Conservation (phyloP, 371 early-diverging fungal species). For the Mortierella sp. region DNA sequence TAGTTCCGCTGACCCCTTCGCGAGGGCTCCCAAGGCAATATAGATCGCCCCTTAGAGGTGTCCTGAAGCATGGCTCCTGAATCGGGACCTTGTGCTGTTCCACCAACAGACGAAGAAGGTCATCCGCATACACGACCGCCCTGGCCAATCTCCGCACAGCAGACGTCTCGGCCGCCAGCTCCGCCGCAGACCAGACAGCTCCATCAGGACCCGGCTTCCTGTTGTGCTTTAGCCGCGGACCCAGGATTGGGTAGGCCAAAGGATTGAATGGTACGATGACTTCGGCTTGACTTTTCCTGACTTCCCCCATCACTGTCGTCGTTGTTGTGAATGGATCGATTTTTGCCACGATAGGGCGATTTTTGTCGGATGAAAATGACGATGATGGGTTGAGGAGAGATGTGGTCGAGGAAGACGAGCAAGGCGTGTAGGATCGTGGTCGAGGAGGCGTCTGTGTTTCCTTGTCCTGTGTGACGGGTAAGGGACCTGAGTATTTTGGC, state of each 20-base stretch:
- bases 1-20: background rate
- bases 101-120: background rate
- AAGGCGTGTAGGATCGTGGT: background rate
- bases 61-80: conserved; percentile 1
- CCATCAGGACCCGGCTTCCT: conserved; percentile 5
- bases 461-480: background rate
- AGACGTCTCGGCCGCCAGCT: conserved; percentile 3
- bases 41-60: background rate
- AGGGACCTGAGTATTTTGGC: no score
- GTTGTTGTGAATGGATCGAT: background rate
- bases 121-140: background rate
- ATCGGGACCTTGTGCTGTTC: background rate
- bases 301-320: no score
- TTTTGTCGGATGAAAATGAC: no score
- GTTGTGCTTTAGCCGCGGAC: background rate
- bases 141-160: background rate
- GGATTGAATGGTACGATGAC: background rate
- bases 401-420: background rate
- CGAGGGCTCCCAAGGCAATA: background rate
- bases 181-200: background rate
- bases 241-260: background rate
- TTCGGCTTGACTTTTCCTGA: background rate
- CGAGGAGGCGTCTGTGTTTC: background rate
- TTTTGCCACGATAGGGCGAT: background rate
- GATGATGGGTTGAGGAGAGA: background rate